phyloP scores from a whole-genome alignment of 768 basidiomycete species.

The Boletus huronensis region DNA sequence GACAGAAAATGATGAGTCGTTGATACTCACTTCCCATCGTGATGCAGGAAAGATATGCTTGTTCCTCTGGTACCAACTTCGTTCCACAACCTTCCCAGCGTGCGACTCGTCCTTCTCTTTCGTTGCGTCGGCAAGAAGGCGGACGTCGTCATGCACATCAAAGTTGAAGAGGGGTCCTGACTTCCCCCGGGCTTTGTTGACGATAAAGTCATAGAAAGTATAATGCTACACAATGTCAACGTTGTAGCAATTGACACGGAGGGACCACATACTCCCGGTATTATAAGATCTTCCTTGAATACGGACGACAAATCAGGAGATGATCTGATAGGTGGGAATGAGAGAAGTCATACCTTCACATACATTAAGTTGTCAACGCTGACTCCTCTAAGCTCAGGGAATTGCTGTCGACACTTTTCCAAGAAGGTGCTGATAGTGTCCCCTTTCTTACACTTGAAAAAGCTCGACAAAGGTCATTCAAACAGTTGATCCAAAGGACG shows the following conservation, averaged over 20 bases:
- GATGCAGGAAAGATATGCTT: constrained; percentile 98
- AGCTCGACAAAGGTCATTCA: background rate
- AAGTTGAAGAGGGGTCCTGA: constrained; percentile 98
- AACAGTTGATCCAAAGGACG: constrained; percentile 29
- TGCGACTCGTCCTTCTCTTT: constrained; percentile 98
- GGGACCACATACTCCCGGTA: constrained; percentile 76
- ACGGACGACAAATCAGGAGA: constrained; percentile 6
- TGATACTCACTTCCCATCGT: constrained; percentile 78
- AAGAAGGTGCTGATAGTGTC: constrained; percentile 84
- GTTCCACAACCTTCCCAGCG: constrained; percentile 96
- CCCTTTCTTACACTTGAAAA: constrained; percentile 88
- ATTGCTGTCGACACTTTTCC: constrained; percentile 90
- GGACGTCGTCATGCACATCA: constrained; percentile 98
- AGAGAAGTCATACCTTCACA: constrained; percentile 64
- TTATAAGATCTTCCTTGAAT: constrained; percentile 89
- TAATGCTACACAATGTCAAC: constrained; percentile 62
- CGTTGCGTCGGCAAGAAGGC: constrained; percentile 89
- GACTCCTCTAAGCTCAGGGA: constrained; percentile 86
- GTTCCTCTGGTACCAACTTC: constrained; percentile 92
- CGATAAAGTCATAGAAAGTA: constrained; percentile 97
- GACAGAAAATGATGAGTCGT: background rate
- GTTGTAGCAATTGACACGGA: background rate
- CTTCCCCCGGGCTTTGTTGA: constrained; percentile 98
- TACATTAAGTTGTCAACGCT: constrained; percentile 98
- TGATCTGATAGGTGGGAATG: background rate